phyloP scores from a whole-genome alignment of 495 filamentous ascomycete species.

The Aspergillus saccharolyticus region DNA sequence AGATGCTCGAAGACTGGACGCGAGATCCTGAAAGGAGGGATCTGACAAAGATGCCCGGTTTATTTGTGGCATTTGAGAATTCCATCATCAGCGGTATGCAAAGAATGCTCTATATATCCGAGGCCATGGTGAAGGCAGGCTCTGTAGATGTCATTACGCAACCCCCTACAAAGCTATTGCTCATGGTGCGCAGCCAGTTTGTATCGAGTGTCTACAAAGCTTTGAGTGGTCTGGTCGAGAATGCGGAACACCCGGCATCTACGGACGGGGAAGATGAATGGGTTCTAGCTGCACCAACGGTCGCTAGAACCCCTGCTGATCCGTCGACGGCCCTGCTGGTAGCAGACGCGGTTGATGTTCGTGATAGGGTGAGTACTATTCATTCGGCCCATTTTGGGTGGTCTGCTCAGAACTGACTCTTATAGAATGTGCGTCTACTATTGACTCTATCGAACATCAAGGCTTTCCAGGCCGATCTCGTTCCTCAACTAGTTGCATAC shows the following conservation, averaged over 20 bases:
- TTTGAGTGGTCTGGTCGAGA: constrained; percentile 90
- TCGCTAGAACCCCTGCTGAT: constrained; percentile 27
- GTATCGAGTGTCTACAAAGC: constrained; percentile 88
- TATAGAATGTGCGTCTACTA: constrained; percentile 82
- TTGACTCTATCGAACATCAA: constrained; percentile 88
- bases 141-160: constrained; percentile 71
- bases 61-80: constrained; percentile 76
- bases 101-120: constrained; percentile 87
- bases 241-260: constrained; percentile 68
- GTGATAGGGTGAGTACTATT: constrained; percentile 58
- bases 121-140: constrained; percentile 64
- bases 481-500: constrained; percentile 75
- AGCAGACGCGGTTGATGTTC: constrained; percentile 58
- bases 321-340: constrained; percentile 31
- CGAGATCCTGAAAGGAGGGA: constrained; percentile 70
- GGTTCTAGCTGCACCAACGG: constrained; percentile 28
- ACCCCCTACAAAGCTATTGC: constrained; percentile 75
- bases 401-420: neutral
- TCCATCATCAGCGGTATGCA: constrained; percentile 78
- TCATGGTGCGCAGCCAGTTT: constrained; percentile 81
- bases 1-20: constrained; percentile 88
- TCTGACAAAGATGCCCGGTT: constrained; percentile 81
- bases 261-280: constrained; percentile 56
- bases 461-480: constrained; percentile 65
- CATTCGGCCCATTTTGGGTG: neutral